phyloP scores from a whole-genome alignment of 345 rosid species.

The Populus davidiana region DNA sequence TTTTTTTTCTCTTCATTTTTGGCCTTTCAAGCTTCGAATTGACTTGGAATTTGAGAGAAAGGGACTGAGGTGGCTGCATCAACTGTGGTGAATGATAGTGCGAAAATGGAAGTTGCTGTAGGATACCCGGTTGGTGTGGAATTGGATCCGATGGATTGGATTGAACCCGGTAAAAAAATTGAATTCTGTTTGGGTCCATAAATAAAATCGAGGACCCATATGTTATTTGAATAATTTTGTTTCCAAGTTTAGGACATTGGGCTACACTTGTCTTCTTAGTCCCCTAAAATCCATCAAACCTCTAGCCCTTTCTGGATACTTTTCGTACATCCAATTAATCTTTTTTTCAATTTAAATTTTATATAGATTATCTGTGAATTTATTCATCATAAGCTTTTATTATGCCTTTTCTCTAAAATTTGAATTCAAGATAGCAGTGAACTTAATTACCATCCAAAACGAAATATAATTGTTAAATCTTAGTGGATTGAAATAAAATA shows the following conservation, averaged over 20 bases:
- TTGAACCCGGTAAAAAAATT: background rate
- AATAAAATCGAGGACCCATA: background rate
- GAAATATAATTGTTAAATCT: too few species aligned
- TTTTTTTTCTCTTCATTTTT: conserved; percentile 13
- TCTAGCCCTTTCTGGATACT: too few species aligned
- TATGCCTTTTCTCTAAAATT: too few species aligned
- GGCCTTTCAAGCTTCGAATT: background rate
- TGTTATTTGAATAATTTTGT: background rate
- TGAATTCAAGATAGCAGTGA: too few species aligned
- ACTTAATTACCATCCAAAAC: too few species aligned
- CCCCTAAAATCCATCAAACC: too few species aligned
- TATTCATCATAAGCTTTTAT: too few species aligned
- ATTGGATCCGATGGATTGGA: background rate
- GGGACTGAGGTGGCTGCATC: background rate
- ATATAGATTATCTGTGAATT: too few species aligned
- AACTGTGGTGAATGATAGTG: background rate
- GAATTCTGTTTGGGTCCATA: background rate
- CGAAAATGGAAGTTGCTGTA: background rate
- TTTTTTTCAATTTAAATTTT: too few species aligned
- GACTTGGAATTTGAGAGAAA: background rate
- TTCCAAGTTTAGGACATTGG: background rate
- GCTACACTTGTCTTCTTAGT: background rate
- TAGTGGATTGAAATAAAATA: too few species aligned
- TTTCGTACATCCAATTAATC: too few species aligned
- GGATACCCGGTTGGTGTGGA: background rate